phyloP scores from a whole-genome alignment of 257 asterid species.

The Handroanthus guayacan region DNA sequence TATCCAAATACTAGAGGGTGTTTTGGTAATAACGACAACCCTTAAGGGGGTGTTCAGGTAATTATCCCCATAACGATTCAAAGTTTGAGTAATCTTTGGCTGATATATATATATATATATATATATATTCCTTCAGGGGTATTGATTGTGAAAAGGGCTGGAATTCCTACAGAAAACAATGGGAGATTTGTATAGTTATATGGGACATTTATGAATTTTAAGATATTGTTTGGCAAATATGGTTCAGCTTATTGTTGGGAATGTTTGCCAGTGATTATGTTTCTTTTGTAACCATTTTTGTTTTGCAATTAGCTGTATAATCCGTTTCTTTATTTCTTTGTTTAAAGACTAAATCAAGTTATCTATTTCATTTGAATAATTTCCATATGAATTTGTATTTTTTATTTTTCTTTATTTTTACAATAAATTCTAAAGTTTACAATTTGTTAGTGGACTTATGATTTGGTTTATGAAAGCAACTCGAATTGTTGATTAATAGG shows the following conservation, averaged over 20 bases:
- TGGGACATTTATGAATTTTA: conserved; percentile 5
- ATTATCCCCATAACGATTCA: too few species aligned
- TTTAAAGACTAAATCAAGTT: not conserved
- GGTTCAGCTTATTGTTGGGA: conserved; percentile 5
- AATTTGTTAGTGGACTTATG: too few species aligned
- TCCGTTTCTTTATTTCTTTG: not conserved
- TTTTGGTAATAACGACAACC: too few species aligned
- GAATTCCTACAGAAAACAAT: not conserved
- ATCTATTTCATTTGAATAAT: conserved; percentile 7
- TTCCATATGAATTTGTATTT: not conserved
- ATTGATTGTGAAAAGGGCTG: not conserved
- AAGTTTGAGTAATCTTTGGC: not conserved
- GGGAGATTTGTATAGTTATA: not conserved
- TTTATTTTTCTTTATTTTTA: too few species aligned
- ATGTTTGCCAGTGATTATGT: not conserved
- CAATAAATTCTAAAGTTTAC: too few species aligned
- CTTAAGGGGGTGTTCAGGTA: too few species aligned
- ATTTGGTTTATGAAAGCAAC: too few species aligned
- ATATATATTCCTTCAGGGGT: not conserved
- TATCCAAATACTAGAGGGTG: too few species aligned
- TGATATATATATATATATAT: not conserved
- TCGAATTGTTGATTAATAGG: too few species aligned
- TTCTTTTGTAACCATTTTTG: not conserved
- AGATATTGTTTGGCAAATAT: not conserved
- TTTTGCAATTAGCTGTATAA: conserved; percentile 1